A percentile compares a stretch with the other conserved stretches of the same genome.
Evolutionary conservation across 306 rosid genomes (phyloP).

Genomic region (Arachis hypogaea): DNA sequence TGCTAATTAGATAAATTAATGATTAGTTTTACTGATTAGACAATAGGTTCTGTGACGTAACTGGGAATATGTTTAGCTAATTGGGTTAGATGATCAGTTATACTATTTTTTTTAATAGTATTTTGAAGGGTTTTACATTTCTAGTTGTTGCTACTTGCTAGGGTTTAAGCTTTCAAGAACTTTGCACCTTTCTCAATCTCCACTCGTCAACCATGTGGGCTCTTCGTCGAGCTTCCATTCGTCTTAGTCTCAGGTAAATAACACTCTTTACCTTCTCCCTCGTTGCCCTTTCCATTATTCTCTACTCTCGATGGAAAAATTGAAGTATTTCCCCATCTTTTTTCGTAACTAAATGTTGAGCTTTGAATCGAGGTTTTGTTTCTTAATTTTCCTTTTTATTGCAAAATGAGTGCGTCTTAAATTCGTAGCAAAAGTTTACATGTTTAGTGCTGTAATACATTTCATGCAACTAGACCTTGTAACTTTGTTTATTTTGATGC

Average conservation of each 20-base stretch:
- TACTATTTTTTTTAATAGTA: too few species aligned
- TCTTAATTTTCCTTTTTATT: too few species aligned
- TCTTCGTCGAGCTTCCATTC: constrained; percentile 64
- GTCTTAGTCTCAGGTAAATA: constrained; percentile 63
- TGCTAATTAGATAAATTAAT: too few species aligned
- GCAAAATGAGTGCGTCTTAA: background rate
- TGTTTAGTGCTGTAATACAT: background rate
- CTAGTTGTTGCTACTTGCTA: background rate
- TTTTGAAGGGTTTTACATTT: background rate
- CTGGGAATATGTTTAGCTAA: too few species aligned
- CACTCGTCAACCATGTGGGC: constrained; percentile 58
- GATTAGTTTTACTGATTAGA: too few species aligned
- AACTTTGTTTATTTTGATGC: background rate
- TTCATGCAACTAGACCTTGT: background rate
- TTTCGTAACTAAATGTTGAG: too few species aligned
- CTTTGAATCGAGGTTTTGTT: background rate
- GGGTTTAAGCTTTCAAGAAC: constrained; percentile 28
- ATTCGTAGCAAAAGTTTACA: background rate
- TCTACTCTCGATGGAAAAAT: too few species aligned
- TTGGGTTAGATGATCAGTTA: too few species aligned
- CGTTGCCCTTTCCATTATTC: background rate
- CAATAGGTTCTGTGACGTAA: too few species aligned
- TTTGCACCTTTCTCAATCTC: background rate
- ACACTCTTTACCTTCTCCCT: background rate
- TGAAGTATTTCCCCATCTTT: background rate